These are phyloP conservation scores for Colletotrichum chrysophilum DNA, from an alignment of 2,329 filamentous ascomycete genomes.

Conservation along the genomic window DNA sequence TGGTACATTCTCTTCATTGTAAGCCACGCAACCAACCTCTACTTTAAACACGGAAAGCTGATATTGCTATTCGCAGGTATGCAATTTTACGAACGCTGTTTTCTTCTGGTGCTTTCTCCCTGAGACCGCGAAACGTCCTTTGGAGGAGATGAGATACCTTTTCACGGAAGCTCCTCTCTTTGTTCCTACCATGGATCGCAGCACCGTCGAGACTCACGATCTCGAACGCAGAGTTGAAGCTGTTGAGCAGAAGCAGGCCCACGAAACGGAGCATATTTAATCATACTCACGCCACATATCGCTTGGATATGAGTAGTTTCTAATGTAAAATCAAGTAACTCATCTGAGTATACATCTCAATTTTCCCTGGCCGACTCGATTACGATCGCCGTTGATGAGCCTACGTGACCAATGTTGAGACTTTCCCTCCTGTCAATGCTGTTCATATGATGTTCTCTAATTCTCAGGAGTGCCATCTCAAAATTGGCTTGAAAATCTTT, in stretches of 20 bases:
- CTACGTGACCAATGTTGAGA: background rate
- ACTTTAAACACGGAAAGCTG: background rate
- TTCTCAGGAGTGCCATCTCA: background rate
- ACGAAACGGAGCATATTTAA: constrained; percentile 8
- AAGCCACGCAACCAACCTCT: constrained; percentile 16
- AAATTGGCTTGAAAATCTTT: background rate
- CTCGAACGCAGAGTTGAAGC: constrained; percentile 64
- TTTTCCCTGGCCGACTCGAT: background rate
- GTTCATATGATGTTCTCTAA: background rate
- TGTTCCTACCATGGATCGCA: constrained; percentile 60
- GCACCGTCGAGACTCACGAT: constrained; percentile 48
- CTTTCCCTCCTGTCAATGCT: background rate
- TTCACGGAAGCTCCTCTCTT: constrained; percentile 71
- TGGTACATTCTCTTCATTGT: constrained; percentile 54
- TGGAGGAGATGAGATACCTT: constrained; percentile 73
- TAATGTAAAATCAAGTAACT: background rate
- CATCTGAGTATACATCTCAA: background rate
- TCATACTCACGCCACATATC: background rate
- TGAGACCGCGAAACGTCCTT: constrained; percentile 67
- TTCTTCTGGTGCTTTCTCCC: constrained; percentile 70
- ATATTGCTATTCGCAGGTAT: constrained; percentile 40
- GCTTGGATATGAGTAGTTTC: background rate
- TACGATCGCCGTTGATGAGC: background rate
- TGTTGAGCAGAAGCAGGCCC: constrained; percentile 54
- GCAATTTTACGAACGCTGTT: constrained; percentile 59